These are phyloP conservation scores for Cercophora samala DNA, from an alignment of 495 filamentous ascomycete genomes.

Conservation along the genomic window DNA sequence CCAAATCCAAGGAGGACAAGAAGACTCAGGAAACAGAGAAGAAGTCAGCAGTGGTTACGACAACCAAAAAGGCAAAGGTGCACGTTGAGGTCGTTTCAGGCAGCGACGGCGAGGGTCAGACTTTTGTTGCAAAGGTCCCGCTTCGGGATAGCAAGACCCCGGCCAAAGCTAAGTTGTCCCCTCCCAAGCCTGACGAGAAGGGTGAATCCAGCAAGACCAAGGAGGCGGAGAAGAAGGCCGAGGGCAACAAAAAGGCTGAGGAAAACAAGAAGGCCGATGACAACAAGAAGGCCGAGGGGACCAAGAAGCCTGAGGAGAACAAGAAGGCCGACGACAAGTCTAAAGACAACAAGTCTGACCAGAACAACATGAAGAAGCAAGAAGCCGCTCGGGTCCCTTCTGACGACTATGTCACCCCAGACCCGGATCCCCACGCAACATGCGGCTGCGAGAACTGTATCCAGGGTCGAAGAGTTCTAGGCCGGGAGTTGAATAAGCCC, in stretches of 20 bases:
- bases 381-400: neutral
- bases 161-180: neutral
- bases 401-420: neutral
- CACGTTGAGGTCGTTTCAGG: neutral
- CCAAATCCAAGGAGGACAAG: conserved; percentile 7
- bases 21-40: neutral
- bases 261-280: neutral
- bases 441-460: conserved; percentile 1
- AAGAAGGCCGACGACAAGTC: conserved; percentile 10
- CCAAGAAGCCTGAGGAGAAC: no score
- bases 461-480: neutral
- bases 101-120: neutral
- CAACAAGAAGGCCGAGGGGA: conserved; percentile 3
- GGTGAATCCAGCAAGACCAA: conserved; percentile 1
- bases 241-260: neutral
- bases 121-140: conserved; percentile 5
- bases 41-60: neutral
- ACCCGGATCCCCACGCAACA: neutral
- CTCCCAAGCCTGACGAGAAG: neutral
- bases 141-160: neutral
- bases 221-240: neutral
- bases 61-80: neutral
- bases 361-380: conserved; percentile 15
- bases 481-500: neutral
- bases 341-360: conserved; percentile 13